Evolutionary conservation across 768 basidiomycete genomes (phyloP), one percentile per base, ranked within the genome.

Genomic region (Dacryopinax primogenitus): DNA sequence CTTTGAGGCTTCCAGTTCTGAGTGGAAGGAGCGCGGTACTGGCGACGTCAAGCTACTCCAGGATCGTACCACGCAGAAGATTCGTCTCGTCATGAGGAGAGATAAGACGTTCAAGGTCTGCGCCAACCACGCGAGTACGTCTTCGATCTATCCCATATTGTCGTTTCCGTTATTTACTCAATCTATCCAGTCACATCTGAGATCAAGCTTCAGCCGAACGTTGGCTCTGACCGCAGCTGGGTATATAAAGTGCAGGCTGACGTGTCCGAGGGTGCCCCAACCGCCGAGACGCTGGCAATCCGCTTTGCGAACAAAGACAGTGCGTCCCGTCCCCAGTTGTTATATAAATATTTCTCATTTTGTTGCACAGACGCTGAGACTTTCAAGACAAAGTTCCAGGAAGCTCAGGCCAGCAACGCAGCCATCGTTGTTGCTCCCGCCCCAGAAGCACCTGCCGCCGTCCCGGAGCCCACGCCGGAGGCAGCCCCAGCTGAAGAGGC

Each of bases 41-140:
- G 95, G 95, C 51, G 92, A 95, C 75, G 93, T 92, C 69, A 88
- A 92, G 74, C 82, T 99, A 65, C 85, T 99, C 68, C 79, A 84
- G 71, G 90, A 96, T 81, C 92, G 88, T 77, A 84, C 85, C 73
- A 87, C 86, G 62, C 86, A 87, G 81, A 97, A 94, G 78, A 82
- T 95, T 72, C 84, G 96, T 68, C 84, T 99, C 68, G 92, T 99
- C 75, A 99, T 99, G 96, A 83, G 95, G 79, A 90, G 96, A 77
- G 96, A 99, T 83, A 97, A 97, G 86, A 99, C 96, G 61, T 82
- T 92, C 77, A 98, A 99, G 77, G 94, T 98, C 78, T 98, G 96
- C 77, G 96, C 96, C 66, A 99, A 99, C 80, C 96, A 98, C 78
- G 77, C 84, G 69, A 85, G 96, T 97, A 72, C 78, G 81, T 77